Percentiles rank a stretch among this genome's conserved stretches.
phyloP scores from a whole-genome alignment of 495 filamentous ascomycete genomes.

The Collariella sp. region DNA sequence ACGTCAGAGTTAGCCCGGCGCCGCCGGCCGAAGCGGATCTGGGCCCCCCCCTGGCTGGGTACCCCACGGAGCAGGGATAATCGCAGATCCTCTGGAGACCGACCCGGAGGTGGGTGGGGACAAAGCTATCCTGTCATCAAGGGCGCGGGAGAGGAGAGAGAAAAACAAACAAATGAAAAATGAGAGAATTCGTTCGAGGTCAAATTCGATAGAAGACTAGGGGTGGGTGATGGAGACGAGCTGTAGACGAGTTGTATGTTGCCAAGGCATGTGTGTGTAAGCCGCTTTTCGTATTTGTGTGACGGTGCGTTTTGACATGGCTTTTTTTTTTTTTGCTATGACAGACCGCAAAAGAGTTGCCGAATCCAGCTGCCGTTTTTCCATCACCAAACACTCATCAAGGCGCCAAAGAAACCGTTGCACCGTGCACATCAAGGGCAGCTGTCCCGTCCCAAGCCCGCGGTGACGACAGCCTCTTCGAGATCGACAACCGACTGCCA shows the following conservation, averaged over 20 bases:
- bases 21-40: slow-evolving; percentile 8
- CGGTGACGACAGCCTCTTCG: background rate
- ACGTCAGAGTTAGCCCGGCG: background rate
- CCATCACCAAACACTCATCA: background rate
- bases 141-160: too few species aligned
- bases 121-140: too few species aligned
- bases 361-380: background rate
- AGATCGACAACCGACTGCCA: slow-evolving; percentile 10
- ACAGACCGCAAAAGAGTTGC: too few species aligned
- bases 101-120: background rate
- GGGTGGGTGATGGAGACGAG: too few species aligned
- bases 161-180: background rate
- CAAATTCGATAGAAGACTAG: too few species aligned
- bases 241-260: too few species aligned
- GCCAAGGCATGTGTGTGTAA: too few species aligned
- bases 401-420: background rate
- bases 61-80: slow-evolving; percentile 11
- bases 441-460: background rate
- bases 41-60: slow-evolving; percentile 2
- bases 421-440: slow-evolving; percentile 8
- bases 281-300: too few species aligned
- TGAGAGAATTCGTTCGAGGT: too few species aligned
- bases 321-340: too few species aligned
- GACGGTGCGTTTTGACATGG: too few species aligned
- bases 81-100: slow-evolving; percentile 3